Base-by-base conservation (phyloP, 176 grass and related monocot genomes). In the Juncus effusus region DNA sequence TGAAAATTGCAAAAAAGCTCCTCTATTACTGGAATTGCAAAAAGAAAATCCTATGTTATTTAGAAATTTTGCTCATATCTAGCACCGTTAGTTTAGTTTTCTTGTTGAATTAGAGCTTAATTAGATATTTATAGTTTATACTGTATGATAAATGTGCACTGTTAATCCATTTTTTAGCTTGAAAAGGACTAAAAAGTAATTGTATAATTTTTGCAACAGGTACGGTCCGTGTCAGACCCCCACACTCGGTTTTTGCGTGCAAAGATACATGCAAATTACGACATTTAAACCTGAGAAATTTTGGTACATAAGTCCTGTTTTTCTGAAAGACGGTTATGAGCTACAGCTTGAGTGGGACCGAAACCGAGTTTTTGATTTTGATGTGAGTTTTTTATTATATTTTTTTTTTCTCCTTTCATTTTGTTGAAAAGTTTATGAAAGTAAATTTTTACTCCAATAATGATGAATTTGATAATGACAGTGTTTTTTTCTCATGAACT, bases 261-360 rank as follows among this genome's bases (percentile, higher is more conserved):
- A 97, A 16, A 82, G 88, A 9, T 86, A 80, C 67, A 77, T 91
- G 82, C 93, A 91, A 86, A 97, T 97, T 62, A 91, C 79, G 41
- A 97, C 85, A 78, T 97, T 97, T 65, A 97, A 97, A 82, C 93
- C 93, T 71, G 93, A 97, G 80, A 97, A 86, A 60, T 97, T 91
- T 38, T 97, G 93, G 93, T 91, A 85, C 13, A 83, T 92, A 81
- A 86, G 82, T 81, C 86, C 93, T 66, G 80, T 74, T 74, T 51
- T 97, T 56, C 78, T 89, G 50, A 91, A 89, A 84, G 82, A 92
- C 39, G 82, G 82, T 60, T 74, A 82, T 75, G 88, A 97, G 56
- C 70, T 97, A 68, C 88, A 77, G 50, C 61, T 97, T 56, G 93
- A 97, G 66, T 97, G 88, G 93, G 82, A 89, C n/a, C 75, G 87